Conservation (phyloP, 306 rosid species). For the Myrica gale region DNA sequence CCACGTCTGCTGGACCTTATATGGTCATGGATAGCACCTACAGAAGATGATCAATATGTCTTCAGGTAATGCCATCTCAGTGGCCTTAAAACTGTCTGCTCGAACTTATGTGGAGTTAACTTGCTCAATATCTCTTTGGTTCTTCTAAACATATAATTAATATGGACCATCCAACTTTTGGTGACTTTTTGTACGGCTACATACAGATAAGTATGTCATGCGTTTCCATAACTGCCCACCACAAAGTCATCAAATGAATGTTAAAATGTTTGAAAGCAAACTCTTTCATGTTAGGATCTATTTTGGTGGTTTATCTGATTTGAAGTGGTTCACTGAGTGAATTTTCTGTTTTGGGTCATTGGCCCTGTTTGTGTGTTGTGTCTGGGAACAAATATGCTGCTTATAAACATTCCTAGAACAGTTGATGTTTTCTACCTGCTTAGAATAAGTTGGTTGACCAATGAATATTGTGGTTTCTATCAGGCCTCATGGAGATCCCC, state of each 20-base stretch:
- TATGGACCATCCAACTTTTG: slow-evolving; percentile 19
- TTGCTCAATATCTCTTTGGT: slow-evolving; percentile 13
- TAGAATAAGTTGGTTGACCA: slow-evolving; percentile 27
- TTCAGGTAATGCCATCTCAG: slow-evolving; percentile 55
- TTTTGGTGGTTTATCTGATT: neutral
- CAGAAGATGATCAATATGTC: slow-evolving; percentile 65
- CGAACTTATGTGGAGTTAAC: neutral
- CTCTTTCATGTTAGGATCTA: neutral
- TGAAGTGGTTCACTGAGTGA: neutral
- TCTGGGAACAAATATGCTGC: neutral
- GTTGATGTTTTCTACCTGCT: slow-evolving; percentile 19
- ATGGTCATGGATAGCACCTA: slow-evolving; percentile 98
- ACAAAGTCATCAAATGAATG: neutral
- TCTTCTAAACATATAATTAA: slow-evolving; percentile 13
- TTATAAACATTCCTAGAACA: neutral
- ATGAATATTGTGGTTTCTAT: slow-evolving; percentile 24
- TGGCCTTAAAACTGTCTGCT: slow-evolving; percentile 26
- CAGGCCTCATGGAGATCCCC: slow-evolving; percentile 96
- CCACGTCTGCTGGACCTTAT: slow-evolving; percentile 82
- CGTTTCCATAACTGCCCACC: neutral
- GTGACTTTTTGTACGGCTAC: neutral
- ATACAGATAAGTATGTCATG: neutral
- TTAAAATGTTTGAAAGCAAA: slow-evolving; percentile 5
- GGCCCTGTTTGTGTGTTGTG: neutral
- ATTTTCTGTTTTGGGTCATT: slow-evolving; percentile 1